Percentiles rank a stretch among this genome's conserved stretches.
Evolutionary conservation across 1,284 basidiomycete species (phyloP).

Genomic region (Malassezia nana): DNA sequence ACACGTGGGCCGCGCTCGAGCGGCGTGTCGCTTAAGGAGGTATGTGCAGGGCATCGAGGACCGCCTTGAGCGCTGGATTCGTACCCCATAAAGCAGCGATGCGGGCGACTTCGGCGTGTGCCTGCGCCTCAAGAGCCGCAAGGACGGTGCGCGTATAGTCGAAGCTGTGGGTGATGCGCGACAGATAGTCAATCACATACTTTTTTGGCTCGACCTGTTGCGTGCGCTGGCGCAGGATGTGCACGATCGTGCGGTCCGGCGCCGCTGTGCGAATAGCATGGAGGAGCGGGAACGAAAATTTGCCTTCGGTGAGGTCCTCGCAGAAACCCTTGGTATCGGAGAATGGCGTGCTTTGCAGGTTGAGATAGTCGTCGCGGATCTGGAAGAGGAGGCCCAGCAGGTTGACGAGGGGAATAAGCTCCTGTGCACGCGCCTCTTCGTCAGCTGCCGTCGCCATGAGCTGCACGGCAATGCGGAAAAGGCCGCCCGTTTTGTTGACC

Average conservation of each 20-base stretch:
- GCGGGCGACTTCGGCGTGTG: conserved; percentile 23
- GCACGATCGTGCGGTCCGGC: conserved; percentile 35
- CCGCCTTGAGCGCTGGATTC: conserved; percentile 24
- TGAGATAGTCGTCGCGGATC: conserved; percentile 95
- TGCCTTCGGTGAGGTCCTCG: conserved; percentile 89
- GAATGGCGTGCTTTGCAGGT: conserved; percentile 77
- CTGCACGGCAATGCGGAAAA: conserved; percentile 84
- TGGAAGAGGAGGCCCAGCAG: conserved; percentile 90
- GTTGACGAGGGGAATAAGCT: conserved; percentile 69
- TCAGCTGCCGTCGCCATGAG: conserved; percentile 63
- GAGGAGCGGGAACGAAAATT: conserved; percentile 89
- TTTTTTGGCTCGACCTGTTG: conserved; percentile 36
- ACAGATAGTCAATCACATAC: conserved; percentile 43
- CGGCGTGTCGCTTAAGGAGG: background rate
- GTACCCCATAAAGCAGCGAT: conserved; percentile 20
- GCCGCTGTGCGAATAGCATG: conserved; percentile 61
- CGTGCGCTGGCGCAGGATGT: conserved; percentile 38
- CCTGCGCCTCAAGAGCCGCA: conserved; percentile 25
- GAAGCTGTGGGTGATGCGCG: conserved; percentile 34
- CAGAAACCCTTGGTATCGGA: conserved; percentile 83
- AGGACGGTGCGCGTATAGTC: conserved; percentile 41
- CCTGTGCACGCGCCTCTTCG: background rate
- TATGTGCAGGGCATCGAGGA: conserved; percentile 25
- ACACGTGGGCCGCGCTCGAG: conserved; percentile 9
- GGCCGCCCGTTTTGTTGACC: conserved; percentile 93